phyloP scores from a whole-genome alignment of 164 flowering plant species.

The Taxillus chinensis region DNA sequence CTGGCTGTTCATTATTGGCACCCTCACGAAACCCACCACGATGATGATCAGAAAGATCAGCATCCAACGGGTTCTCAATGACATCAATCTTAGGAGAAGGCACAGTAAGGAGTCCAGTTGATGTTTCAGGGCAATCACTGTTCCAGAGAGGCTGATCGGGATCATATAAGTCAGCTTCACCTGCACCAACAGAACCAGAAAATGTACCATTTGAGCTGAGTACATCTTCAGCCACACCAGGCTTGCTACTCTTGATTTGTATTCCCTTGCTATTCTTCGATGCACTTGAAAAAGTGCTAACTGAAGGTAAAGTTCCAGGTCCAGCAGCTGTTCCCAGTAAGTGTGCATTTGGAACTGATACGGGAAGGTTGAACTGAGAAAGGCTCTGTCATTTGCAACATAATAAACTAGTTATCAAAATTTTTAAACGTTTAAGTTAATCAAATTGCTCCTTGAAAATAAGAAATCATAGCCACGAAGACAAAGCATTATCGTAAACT shows the following conservation, averaged over 20 bases:
- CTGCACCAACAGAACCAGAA: conserved; percentile 26
- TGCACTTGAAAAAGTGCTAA: conserved; percentile 32
- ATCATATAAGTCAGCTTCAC: conserved; percentile 79
- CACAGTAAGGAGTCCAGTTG: conserved; percentile 28
- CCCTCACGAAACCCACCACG: conserved; percentile 19
- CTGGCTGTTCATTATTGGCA: conserved; percentile 23
- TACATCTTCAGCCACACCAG: conserved; percentile 35
- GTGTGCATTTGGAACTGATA: conserved; percentile 63
- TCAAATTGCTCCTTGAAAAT: too few species aligned
- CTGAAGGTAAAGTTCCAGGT: conserved; percentile 40
- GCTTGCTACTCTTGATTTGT: conserved; percentile 35
- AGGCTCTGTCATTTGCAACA: conserved; percentile 58
- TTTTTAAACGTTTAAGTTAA: background rate
- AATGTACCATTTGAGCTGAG: conserved; percentile 28
- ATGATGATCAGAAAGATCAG: conserved; percentile 29
- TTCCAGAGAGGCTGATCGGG: conserved; percentile 96
- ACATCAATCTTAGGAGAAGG: conserved; percentile 44
- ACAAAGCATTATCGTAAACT: too few species aligned
- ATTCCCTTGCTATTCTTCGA: conserved; percentile 27
- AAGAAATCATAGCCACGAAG: too few species aligned
- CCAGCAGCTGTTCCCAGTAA: conserved; percentile 41
- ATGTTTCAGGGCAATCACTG: conserved; percentile 47
- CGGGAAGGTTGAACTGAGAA: conserved; percentile 93
- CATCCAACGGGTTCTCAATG: conserved; percentile 29
- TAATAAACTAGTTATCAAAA: background rate